A percentile compares a stretch with the other conserved stretches of the same genome.
Evolutionary conservation across 306 rosid species (phyloP).

Genomic region (Castanea sativa): DNA sequence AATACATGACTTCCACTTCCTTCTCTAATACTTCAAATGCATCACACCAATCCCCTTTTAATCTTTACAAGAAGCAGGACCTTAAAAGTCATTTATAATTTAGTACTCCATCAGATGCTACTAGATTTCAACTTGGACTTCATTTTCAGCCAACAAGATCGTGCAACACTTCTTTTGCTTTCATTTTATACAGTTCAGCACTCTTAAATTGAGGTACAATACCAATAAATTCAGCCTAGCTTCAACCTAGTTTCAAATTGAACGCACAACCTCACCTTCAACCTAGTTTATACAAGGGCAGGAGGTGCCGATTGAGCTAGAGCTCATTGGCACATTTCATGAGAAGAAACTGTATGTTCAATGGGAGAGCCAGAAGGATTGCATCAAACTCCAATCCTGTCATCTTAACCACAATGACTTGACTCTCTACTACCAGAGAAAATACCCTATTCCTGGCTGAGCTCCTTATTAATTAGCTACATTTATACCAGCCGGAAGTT

Average conservation of each 20-base stretch:
- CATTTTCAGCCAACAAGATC: background rate
- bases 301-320: too few relatives aligned
- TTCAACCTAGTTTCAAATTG: too few relatives aligned
- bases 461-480: background rate
- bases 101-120: background rate
- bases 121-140: background rate
- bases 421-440: background rate
- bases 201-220: background rate
- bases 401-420: background rate
- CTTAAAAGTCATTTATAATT: background rate
- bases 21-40: background rate
- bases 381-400: background rate
- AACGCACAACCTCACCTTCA: too few relatives aligned
- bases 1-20: background rate
- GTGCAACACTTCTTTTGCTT: background rate
- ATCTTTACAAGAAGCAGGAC: background rate
- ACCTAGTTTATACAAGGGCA: too few relatives aligned
- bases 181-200: background rate
- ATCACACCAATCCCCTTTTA: background rate
- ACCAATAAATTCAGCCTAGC: background rate
- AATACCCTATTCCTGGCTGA: background rate
- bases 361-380: background rate
- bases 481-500: background rate
- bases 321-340: background rate
- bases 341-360: background rate